A percentile compares a stretch with the other conserved stretches of the same genome.
Conservation (phyloP, 2,329 filamentous ascomycete genomes). For the Colletotrichum sp. region DNA sequence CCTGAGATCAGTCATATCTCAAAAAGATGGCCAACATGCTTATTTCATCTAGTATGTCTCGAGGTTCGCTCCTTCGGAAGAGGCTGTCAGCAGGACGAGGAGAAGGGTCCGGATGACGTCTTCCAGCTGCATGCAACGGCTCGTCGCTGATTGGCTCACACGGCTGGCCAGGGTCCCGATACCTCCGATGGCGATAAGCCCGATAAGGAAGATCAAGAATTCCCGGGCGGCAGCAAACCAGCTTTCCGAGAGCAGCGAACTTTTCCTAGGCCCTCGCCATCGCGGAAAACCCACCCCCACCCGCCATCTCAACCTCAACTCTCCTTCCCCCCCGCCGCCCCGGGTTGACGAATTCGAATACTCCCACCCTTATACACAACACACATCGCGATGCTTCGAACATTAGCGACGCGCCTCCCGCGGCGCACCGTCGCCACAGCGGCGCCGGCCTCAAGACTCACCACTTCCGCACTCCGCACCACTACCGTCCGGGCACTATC, state of each 20-base stretch:
- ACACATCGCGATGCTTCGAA: conserved; percentile 16
- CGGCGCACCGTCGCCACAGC: not conserved
- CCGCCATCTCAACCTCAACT: not conserved
- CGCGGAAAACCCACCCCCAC: not conserved
- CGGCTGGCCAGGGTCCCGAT: not conserved
- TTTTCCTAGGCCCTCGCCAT: conserved; percentile 8
- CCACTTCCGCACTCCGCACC: not conserved
- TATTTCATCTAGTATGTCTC: not conserved
- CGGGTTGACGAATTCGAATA: not conserved
- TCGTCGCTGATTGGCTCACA: not conserved
- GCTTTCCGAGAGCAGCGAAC: conserved; percentile 4
- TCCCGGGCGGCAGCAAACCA: not conserved
- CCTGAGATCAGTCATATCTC: not conserved
- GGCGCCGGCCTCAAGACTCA: not conserved
- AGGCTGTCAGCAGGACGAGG: not conserved
- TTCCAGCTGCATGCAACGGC: not conserved
- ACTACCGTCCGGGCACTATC: conserved; percentile 1
- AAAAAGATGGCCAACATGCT: not conserved
- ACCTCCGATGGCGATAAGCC: conserved; percentile 7
- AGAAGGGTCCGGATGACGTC: conserved; percentile 9
- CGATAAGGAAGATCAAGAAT: conserved; percentile 8
- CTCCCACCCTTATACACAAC: not conserved
- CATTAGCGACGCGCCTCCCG: conserved; percentile 23
- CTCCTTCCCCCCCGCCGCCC: not conserved
- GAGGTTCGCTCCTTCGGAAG: not conserved